These are phyloP conservation scores for Neofusicoccum parvum DNA, from an alignment of 2,329 filamentous ascomycete species.

Conservation along the genomic window DNA sequence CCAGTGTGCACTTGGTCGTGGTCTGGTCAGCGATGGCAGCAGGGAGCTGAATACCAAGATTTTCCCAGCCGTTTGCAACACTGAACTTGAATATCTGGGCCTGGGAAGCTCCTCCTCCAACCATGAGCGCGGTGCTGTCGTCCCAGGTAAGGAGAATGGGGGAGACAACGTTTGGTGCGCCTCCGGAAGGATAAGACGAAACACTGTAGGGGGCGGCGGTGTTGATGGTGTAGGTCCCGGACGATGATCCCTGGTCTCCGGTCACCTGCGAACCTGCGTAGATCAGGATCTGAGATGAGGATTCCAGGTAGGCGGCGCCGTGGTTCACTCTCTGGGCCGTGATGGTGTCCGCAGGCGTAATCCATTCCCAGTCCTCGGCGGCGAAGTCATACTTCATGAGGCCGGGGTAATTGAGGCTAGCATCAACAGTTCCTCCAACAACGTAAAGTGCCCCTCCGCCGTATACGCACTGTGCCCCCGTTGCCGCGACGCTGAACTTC, in stretches of 20 bases:
- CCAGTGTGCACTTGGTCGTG: constrained; percentile 63
- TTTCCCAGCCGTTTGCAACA: constrained; percentile 63
- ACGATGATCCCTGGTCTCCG: constrained; percentile 57
- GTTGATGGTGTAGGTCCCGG: constrained; percentile 74
- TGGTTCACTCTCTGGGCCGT: constrained; percentile 71
- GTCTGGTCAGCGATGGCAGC: constrained; percentile 62
- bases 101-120: constrained; percentile 71
- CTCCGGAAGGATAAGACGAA: constrained; percentile 58
- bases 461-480: constrained; percentile 76
- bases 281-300: constrained; percentile 71
- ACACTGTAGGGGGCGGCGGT: constrained; percentile 67
- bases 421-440: constrained; percentile 65
- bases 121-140: constrained; percentile 67
- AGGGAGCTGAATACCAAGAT: constrained; percentile 66
- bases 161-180: constrained; percentile 61
- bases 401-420: constrained; percentile 62
- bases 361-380: constrained; percentile 60
- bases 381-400: constrained; percentile 69
- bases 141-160: constrained; percentile 79
- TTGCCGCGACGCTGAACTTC: constrained; percentile 67
- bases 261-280: constrained; percentile 76
- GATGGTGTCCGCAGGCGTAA: constrained; percentile 53
- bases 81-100: constrained; percentile 74
- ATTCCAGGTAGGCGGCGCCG: constrained; percentile 72
- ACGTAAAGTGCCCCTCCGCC: constrained; percentile 73